Percentiles rank a stretch among this genome's conserved stretches.
phyloP scores from a whole-genome alignment of 202 grass and related monocot genomes.

The Eragrostis tef region DNA sequence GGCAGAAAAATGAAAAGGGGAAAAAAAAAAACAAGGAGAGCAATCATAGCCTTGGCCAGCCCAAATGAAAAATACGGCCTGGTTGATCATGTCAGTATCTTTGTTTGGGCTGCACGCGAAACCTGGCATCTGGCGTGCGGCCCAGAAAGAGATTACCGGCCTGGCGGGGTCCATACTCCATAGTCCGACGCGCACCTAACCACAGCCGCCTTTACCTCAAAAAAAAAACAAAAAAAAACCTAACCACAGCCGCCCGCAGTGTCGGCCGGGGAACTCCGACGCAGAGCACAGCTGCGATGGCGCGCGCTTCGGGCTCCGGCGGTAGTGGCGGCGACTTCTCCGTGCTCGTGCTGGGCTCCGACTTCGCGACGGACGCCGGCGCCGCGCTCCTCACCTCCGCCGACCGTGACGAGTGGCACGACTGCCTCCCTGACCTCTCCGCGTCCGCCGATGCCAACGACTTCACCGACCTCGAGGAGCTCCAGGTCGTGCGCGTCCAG shows the following conservation, averaged over 20 bases:
- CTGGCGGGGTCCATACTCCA: not conserved
- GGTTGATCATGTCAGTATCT: too few species aligned
- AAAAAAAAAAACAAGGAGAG: not conserved
- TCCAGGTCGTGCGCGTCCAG: slow-evolving; percentile 74
- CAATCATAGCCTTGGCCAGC: not conserved
- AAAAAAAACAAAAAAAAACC: too few species aligned
- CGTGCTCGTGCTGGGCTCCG: slow-evolving; percentile 79
- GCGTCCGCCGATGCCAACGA: slow-evolving; percentile 33
- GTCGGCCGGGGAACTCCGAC: not conserved
- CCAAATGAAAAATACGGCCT: not conserved
- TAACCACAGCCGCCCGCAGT: not conserved
- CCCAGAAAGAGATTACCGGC: not conserved
- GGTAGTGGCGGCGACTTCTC: slow-evolving; percentile 57
- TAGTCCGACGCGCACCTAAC: slow-evolving; percentile 7
- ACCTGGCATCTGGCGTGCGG: not conserved
- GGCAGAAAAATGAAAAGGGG: not conserved
- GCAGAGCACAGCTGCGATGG: slow-evolving; percentile 16
- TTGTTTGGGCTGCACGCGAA: not conserved
- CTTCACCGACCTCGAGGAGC: slow-evolving; percentile 91
- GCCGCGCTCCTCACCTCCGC: slow-evolving; percentile 54
- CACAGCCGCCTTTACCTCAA: too few species aligned
- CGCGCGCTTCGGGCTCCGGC: slow-evolving; percentile 47
- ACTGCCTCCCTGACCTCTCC: slow-evolving; percentile 61
- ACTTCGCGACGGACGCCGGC: slow-evolving; percentile 69
- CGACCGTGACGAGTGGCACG: slow-evolving; percentile 74